Evolutionary conservation across 257 asterid genomes (phyloP).

Genomic region (Salvia rosmarinus): DNA sequence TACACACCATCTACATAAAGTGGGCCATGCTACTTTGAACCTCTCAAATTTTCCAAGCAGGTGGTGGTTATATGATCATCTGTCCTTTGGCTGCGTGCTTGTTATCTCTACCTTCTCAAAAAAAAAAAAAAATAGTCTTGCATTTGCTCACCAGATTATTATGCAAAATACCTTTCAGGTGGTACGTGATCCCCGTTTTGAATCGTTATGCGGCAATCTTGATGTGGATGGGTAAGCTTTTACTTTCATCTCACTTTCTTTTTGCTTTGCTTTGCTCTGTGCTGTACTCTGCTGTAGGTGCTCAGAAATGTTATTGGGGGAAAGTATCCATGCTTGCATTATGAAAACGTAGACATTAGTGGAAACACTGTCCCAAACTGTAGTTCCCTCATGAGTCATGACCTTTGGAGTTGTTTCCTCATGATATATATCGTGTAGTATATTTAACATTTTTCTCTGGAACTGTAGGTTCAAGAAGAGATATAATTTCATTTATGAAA

Average conservation of each 20-base stretch:
- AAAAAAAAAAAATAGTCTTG: not conserved
- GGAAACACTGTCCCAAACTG: no score
- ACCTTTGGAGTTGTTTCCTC: slow-evolving; percentile 15
- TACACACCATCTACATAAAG: not conserved
- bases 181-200: slow-evolving; percentile 94
- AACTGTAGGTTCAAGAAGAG: slow-evolving; percentile 84
- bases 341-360: not conserved
- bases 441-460: slow-evolving; percentile 17
- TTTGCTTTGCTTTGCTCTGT: not conserved
- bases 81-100: slow-evolving; percentile 14
- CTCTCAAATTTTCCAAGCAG: not conserved
- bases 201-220: slow-evolving; percentile 68
- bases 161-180: slow-evolving; percentile 48
- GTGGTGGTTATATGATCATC: slow-evolving; percentile 3
- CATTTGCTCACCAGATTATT: slow-evolving; percentile 4
- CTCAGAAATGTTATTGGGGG: not conserved
- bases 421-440: not conserved
- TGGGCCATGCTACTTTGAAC: not conserved
- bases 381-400: no score
- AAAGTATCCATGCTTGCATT: not conserved
- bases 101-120: not conserved
- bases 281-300: slow-evolving; percentile 1
- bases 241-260: slow-evolving; percentile 19
- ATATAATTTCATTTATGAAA: slow-evolving; percentile 74
- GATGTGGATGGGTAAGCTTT: slow-evolving; percentile 69